Evolutionary conservation across 1,284 basidiomycete species (phyloP).

Genomic region (Lentinus polychrous): DNA sequence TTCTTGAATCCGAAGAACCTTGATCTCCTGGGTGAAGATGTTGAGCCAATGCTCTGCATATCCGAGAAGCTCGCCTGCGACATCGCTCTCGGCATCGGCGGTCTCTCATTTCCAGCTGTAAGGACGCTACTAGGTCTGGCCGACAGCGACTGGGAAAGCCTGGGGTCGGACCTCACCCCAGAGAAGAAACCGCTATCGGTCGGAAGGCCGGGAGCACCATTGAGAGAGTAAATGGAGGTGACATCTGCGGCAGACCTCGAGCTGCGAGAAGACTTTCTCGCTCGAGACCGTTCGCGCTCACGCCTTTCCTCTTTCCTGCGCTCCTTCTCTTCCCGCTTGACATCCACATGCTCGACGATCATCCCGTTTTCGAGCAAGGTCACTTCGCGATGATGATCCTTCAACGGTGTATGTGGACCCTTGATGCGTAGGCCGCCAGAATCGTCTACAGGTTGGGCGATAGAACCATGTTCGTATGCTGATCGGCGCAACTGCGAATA

Average conservation of each 20-base stretch:
- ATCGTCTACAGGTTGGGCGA: constrained; percentile 43
- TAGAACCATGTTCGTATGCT: constrained; percentile 56
- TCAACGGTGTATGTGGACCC: constrained; percentile 42
- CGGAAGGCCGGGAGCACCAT: constrained; percentile 43
- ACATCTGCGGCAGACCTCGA: constrained; percentile 53
- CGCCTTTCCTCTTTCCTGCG: constrained; percentile 58
- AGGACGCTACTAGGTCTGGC: constrained; percentile 59
- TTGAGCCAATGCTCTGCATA: constrained; percentile 60
- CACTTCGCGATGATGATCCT: constrained; percentile 49
- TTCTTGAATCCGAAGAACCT: constrained; percentile 83
- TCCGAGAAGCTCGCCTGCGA: constrained; percentile 77
- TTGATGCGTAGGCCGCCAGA: constrained; percentile 60
- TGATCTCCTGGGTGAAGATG: constrained; percentile 57
- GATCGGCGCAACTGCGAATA: constrained; percentile 73
- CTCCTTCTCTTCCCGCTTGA: constrained; percentile 73
- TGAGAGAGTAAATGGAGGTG: constrained; percentile 58
- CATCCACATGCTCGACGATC: constrained; percentile 79
- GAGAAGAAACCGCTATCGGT: constrained; percentile 52
- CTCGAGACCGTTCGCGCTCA: constrained; percentile 39
- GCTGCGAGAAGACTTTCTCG: constrained; percentile 63
- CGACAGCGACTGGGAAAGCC: constrained; percentile 52
- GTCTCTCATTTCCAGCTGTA: constrained; percentile 50
- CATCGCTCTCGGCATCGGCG: constrained; percentile 55
- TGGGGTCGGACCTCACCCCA: constrained; percentile 45
- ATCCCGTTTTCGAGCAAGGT: constrained; percentile 80